A percentile compares a stretch with the other conserved stretches of the same genome.
Evolutionary conservation across 768 basidiomycete species (phyloP).

Genomic region (Amanita fuliginea): DNA sequence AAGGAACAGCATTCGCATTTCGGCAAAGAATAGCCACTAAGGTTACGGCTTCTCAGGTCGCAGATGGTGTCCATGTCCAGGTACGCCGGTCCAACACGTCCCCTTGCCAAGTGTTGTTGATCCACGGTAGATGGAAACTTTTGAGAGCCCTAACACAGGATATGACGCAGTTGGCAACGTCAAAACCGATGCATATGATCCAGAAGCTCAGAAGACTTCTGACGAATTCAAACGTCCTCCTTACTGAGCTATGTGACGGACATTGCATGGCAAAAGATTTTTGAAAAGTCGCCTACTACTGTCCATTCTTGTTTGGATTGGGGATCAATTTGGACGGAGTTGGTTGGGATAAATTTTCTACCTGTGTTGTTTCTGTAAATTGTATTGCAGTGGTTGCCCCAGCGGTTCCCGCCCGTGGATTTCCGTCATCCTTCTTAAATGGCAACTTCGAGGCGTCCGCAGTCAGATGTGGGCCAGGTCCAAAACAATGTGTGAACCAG

Average conservation of each 20-base stretch:
- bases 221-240: constrained; percentile 57
- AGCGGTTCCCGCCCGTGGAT: too few species aligned
- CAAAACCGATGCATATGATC: constrained; percentile 36
- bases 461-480: too few species aligned
- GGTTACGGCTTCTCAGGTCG: constrained; percentile 20
- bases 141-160: constrained; percentile 36
- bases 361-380: not conserved
- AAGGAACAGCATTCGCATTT: constrained; percentile 52
- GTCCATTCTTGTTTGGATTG: too few species aligned
- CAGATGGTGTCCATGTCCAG: constrained; percentile 52
- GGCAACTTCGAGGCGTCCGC: too few species aligned
- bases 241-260: constrained; percentile 15
- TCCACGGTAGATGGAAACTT: constrained; percentile 52
- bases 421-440: too few species aligned
- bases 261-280: too few species aligned
- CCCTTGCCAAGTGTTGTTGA: constrained; percentile 4
- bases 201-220: constrained; percentile 46
- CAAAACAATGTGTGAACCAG: too few species aligned
- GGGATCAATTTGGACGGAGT: too few species aligned
- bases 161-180: constrained; percentile 50
- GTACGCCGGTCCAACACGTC: constrained; percentile 19
- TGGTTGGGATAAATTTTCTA: too few species aligned
- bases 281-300: too few species aligned
- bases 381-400: not conserved
- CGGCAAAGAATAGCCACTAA: constrained; percentile 29